Evolutionary conservation across 208 protist genomes (phyloP), one percentile per base, ranked within the genome.

Genomic region (Polymyxa betae): DNA sequence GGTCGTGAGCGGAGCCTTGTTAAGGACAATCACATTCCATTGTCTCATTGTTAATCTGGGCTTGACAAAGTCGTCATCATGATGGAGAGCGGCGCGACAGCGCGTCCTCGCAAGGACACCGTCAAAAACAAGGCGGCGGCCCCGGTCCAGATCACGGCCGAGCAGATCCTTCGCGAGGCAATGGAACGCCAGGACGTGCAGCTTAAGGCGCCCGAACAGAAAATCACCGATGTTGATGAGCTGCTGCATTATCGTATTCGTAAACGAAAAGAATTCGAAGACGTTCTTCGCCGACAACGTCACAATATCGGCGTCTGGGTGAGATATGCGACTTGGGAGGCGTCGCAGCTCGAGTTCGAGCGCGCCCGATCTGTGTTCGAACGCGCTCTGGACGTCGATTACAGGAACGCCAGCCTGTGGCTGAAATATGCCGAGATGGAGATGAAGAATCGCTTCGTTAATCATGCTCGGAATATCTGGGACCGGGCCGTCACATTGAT

Each of bases 391-490:
- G 93, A 95, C 38, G 93, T 96, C n/a, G 96, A 99, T 92, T 96
- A 97, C 45, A 93, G 94, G 24, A 96, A 98, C 90, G 49, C 94
- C 16, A 95, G 93, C 20, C 35, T 99, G 10, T 90, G 88, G 46
- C 88, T 89, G 16, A 96, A 97, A 72, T 99, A 99, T 93, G 98
- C 98, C 0, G 98, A 99, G 92, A 97, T 99, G 95, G 98, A 99
- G 94, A 98, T 97, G 96, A 89, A 94, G 77, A 93, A 98, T 93
- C 96, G 96, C 40, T 96, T 97, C 89, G 93, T 99, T n/a, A 98
- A 99, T 92, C 95, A 97, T 60, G 98, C 98, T 0, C 95, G 98
- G 46, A 98, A 98, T 90, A 94, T 99, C 12, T 99, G 94, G 95
- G 95, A 98, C 88, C 96, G 98, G 32, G 98, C 97, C 0, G 96